phyloP scores from a whole-genome alignment of 805 yeast genomes.

The Nakazawaea wyomingensis region DNA sequence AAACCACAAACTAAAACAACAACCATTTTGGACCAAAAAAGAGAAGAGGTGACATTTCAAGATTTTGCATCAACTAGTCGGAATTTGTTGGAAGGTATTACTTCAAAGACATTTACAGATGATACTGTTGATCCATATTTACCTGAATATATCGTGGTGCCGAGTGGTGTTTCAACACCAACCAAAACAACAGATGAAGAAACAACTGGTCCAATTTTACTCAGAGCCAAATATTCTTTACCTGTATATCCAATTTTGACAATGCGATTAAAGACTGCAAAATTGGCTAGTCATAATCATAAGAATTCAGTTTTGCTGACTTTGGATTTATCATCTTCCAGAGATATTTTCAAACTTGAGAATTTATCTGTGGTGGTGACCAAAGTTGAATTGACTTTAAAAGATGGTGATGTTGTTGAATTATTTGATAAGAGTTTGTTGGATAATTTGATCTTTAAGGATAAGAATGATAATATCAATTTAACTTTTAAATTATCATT shows the following conservation, averaged over 20 bases:
- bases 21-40: too few species aligned
- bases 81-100: conserved; percentile 10
- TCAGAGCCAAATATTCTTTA: conserved; percentile 7
- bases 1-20: not conserved
- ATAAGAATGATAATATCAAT: conserved; percentile 6
- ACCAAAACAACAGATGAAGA: not conserved
- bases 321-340: conserved; percentile 9
- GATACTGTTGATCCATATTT: not conserved
- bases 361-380: conserved; percentile 7
- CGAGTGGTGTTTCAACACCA: not conserved
- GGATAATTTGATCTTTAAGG: conserved; percentile 3
- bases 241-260: conserved; percentile 10
- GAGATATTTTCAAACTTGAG: conserved; percentile 9
- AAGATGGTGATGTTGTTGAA: conserved; percentile 12
- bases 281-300: conserved; percentile 8
- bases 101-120: conserved; percentile 7
- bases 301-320: conserved; percentile 10
- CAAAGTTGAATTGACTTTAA: conserved; percentile 6
- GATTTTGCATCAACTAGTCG: not conserved
- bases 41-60: not conserved
- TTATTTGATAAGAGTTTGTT: conserved; percentile 4
- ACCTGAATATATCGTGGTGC: conserved; percentile 1
- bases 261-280: conserved; percentile 11
- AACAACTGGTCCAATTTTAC: not conserved
- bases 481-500: conserved; percentile 7